phyloP scores from a whole-genome alignment of 768 basidiomycete species.

The Coprinopsis strossmayeri region DNA sequence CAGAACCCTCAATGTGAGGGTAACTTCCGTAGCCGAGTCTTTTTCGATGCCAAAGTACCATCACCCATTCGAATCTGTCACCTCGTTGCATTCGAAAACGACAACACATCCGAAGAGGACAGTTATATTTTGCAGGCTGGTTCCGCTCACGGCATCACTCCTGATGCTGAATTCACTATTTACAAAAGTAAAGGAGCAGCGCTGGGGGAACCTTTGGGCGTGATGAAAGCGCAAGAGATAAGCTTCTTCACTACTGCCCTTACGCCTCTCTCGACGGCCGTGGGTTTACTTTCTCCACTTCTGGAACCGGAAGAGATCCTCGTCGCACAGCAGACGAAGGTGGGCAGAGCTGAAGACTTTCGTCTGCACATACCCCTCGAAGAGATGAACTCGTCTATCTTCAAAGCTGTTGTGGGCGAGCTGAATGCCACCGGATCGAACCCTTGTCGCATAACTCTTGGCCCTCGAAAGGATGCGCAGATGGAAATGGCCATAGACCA shows the following conservation, averaged over 20 bases:
- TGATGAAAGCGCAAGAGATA: not conserved
- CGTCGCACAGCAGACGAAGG: no score
- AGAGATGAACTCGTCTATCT: no score
- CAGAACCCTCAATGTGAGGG: conserved; percentile 32
- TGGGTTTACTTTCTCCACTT: no score
- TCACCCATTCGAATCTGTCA: conserved; percentile 21
- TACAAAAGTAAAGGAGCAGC: conserved; percentile 20
- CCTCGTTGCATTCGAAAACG: conserved; percentile 13
- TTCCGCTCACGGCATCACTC: conserved; percentile 24
- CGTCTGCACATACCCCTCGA: no score
- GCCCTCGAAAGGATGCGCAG: no score
- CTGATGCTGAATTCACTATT: conserved; percentile 18
- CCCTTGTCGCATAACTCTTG: not conserved
- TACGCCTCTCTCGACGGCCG: not conserved
- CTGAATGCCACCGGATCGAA: not conserved
- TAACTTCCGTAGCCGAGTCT: conserved; percentile 19
- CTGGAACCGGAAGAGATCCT: no score
- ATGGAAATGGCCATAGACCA: no score
- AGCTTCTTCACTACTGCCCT: not conserved
- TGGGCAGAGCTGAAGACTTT: no score
- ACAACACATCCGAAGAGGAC: conserved; percentile 2
- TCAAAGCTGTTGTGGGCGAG: no score
- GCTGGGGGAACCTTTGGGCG: not conserved
- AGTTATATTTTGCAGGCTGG: conserved; percentile 20
- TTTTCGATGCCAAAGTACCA: conserved; percentile 23